Percentiles rank a stretch among this genome's conserved stretches.
These are phyloP conservation scores for Eucalyptus microcorys DNA, from an alignment of 345 rosid genomes.

Conservation along the genomic window DNA sequence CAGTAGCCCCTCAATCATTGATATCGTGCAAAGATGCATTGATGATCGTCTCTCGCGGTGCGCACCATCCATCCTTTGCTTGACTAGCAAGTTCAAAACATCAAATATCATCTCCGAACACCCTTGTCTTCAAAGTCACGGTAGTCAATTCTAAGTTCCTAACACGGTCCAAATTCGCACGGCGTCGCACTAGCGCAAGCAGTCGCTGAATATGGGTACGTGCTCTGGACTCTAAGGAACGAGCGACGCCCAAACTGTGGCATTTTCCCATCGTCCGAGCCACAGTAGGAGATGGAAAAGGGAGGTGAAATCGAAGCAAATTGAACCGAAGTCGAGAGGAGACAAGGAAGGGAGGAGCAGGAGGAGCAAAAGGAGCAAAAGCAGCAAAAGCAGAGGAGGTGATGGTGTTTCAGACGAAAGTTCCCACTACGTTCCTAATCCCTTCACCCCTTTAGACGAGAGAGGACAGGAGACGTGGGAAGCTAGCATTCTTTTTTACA, in stretches of 20 bases:
- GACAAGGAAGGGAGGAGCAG: not conserved
- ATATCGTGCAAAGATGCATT: not conserved
- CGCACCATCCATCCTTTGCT: not conserved
- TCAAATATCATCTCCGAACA: not conserved
- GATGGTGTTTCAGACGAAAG: not conserved
- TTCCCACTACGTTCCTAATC: not conserved
- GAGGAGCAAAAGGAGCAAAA: not conserved
- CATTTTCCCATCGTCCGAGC: not conserved
- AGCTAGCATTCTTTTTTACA: not conserved
- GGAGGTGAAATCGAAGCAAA: not conserved
- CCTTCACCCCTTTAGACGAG: not conserved
- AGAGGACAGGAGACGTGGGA: not conserved
- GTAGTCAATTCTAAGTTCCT: not conserved
- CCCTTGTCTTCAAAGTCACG: not conserved
- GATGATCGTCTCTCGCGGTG: not conserved
- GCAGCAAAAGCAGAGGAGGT: not conserved
- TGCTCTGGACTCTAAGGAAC: not conserved
- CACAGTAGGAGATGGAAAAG: not conserved
- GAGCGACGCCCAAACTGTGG: not conserved
- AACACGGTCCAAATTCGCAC: not conserved
- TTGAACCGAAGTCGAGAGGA: not conserved
- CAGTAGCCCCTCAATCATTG: not conserved
- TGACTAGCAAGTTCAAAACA: not conserved
- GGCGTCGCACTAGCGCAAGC: not conserved
- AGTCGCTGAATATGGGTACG: not conserved